phyloP scores from a whole-genome alignment of 1,139 yeast species.

The Blastobotrys proliferans region DNA sequence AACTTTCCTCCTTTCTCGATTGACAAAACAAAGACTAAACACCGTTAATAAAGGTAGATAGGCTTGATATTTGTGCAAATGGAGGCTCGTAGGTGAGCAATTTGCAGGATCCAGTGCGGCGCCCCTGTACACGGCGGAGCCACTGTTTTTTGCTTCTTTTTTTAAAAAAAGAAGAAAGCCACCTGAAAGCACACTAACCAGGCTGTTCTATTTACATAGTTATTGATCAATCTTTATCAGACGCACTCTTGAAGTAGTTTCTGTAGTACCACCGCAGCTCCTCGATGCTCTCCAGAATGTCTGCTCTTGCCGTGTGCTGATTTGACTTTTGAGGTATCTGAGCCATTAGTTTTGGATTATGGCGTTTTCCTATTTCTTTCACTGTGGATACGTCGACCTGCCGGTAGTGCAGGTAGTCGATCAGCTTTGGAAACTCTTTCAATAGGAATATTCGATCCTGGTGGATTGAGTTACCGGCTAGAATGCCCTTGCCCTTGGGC shows the following conservation, averaged over 20 bases:
- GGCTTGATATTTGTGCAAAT: too few relatives aligned
- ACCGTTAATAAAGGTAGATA: too few relatives aligned
- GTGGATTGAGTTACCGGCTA: slow-evolving; percentile 92
- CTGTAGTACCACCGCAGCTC: slow-evolving; percentile 77
- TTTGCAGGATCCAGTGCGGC: too few relatives aligned
- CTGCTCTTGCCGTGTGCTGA: slow-evolving; percentile 82
- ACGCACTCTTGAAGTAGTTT: slow-evolving; percentile 46
- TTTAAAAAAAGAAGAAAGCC: too few relatives aligned
- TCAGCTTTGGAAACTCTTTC: slow-evolving; percentile 72
- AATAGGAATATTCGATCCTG: slow-evolving; percentile 86
- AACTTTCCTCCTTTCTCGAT: too few relatives aligned
- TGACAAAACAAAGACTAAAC: too few relatives aligned
- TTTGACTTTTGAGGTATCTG: slow-evolving; percentile 59
- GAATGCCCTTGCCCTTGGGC: slow-evolving; percentile 53
- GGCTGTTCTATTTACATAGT: too few relatives aligned
- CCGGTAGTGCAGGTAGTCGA: slow-evolving; percentile 66
- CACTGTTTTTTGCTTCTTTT: too few relatives aligned
- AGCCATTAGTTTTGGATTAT: slow-evolving; percentile 59
- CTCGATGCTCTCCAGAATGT: slow-evolving; percentile 81
- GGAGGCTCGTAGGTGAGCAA: too few relatives aligned
- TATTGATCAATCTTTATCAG: too few relatives aligned
- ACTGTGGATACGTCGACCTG: slow-evolving; percentile 83
- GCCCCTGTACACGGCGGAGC: too few relatives aligned
- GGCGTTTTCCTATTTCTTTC: slow-evolving; percentile 74
- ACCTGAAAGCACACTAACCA: too few relatives aligned